Evolutionary conservation across 2,329 filamentous ascomycete species (phyloP).

Genomic region (Colletotrichum euphorbiae): DNA sequence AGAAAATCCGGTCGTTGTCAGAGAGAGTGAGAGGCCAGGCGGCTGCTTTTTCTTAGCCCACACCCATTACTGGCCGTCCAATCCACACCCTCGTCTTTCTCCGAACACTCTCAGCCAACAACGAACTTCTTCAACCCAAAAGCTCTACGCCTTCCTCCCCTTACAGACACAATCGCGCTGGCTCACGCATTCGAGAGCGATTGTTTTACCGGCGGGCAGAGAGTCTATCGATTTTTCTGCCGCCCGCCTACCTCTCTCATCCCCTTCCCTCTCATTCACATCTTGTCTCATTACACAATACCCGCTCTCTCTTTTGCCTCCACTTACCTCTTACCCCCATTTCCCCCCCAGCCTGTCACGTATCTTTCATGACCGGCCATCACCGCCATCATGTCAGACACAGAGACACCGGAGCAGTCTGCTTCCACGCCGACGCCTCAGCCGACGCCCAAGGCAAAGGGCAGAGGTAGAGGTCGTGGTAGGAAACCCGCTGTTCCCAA

Average conservation of each 20-base stretch:
- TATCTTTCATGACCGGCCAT: conserved; percentile 41
- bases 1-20: conserved; percentile 21
- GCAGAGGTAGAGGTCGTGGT: conserved; percentile 41
- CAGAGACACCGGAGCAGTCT: conserved; percentile 40
- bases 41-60: conserved; percentile 41
- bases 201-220: conserved; percentile 4
- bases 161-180: conserved; percentile 22
- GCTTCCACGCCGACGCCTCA: conserved; percentile 39
- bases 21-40: conserved; percentile 34
- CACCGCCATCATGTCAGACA: conserved; percentile 47
- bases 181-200: neutral
- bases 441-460: conserved; percentile 42
- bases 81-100: conserved; percentile 35
- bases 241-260: conserved; percentile 22
- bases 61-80: conserved; percentile 23
- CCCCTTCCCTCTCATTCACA: conserved; percentile 23
- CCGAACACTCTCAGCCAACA: conserved; percentile 42
- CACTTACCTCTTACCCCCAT: conserved; percentile 30
- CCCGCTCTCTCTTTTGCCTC: conserved; percentile 39
- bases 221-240: conserved; percentile 15
- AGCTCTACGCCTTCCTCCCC: conserved; percentile 20
- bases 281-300: conserved; percentile 37
- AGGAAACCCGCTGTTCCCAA: conserved; percentile 39
- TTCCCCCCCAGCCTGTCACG: conserved; percentile 28
- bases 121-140: conserved; percentile 36